Conservation (phyloP, 2,329 filamentous ascomycete species). For the Apiospora kogelbergensis region DNA sequence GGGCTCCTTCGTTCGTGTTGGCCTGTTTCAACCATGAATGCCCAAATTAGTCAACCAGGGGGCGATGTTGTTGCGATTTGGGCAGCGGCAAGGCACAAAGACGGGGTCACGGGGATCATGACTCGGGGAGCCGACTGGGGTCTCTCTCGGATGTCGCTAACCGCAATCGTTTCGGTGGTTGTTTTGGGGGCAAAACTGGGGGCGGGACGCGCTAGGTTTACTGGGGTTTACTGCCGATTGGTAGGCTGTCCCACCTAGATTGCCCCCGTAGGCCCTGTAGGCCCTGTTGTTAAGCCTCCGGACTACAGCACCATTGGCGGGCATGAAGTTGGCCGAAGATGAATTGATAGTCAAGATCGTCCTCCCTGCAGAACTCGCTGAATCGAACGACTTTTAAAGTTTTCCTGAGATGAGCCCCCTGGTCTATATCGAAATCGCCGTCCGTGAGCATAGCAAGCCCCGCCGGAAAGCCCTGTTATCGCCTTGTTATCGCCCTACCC, state of each 20-base stretch:
- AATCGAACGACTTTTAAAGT: not conserved
- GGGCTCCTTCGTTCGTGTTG: not conserved
- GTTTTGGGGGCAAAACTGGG: too few species aligned
- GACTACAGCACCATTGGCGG: not conserved
- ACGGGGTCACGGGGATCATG: not conserved
- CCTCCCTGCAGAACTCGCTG: too few species aligned
- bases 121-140: not conserved
- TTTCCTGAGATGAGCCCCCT: not conserved
- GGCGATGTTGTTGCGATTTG: not conserved
- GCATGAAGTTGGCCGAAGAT: not conserved
- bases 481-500: not conserved
- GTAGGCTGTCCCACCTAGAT: not conserved
- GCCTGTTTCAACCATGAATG: not conserved
- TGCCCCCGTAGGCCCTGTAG: not conserved
- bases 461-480: not conserved
- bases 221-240: not conserved
- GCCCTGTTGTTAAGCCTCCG: not conserved
- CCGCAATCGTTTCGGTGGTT: not conserved
- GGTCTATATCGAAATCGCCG: not conserved
- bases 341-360: too few species aligned
- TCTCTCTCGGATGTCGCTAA: not conserved
- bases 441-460: not conserved
- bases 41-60: not conserved
- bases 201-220: not conserved
- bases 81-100: not conserved